These are phyloP conservation scores for Erythrophleum fordii DNA, from an alignment of 306 rosid genomes.

Conservation along the genomic window DNA sequence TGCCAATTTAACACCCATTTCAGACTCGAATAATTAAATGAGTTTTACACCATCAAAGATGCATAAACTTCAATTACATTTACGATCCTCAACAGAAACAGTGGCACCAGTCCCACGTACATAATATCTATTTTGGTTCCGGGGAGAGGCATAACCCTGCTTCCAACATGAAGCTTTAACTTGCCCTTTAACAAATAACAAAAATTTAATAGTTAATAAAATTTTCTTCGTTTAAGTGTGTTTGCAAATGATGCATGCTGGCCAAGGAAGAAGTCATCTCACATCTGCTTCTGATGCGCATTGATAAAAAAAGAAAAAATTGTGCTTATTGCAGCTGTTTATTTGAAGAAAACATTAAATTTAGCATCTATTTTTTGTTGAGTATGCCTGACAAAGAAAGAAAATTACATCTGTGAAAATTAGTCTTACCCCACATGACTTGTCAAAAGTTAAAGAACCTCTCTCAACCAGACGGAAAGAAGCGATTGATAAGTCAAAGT, in stretches of 20 bases:
- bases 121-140: neutral
- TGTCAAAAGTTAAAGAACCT: conserved; percentile 3
- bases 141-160: neutral
- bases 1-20: neutral
- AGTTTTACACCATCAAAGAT: neutral
- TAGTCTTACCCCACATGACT: conserved; percentile 32
- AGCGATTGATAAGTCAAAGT: neutral
- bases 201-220: neutral
- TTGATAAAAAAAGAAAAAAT: neutral
- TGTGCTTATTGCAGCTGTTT: neutral
- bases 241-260: neutral
- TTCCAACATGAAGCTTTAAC: neutral
- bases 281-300: neutral
- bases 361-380: neutral
- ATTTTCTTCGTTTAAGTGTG: neutral
- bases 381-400: neutral
- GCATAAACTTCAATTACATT: neutral
- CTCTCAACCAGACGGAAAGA: neutral
- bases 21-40: neutral
- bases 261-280: neutral
- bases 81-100: neutral
- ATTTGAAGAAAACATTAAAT: neutral
- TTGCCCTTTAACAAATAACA: neutral
- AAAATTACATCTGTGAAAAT: neutral
- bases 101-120: neutral